Evolutionary conservation across 2,329 filamentous ascomycete genomes (phyloP).

Genomic region (Ampelomyces quisqualis): DNA sequence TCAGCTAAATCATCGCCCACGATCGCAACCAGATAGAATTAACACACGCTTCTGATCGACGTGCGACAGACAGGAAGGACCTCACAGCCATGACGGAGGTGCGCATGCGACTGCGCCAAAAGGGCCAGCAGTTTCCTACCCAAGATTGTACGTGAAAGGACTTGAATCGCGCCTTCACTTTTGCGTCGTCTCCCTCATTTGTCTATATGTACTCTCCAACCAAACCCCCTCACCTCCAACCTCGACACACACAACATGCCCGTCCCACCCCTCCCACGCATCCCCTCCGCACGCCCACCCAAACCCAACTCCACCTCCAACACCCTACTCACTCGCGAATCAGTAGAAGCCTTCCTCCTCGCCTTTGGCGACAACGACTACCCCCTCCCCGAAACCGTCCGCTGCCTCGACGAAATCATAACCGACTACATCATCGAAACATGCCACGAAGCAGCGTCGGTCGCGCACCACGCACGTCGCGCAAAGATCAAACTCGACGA

Average conservation of each 20-base stretch:
- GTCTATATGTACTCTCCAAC: not conserved
- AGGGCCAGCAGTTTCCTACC: slow-evolving; percentile 50
- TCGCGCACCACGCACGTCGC: slow-evolving; percentile 80
- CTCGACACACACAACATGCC: slow-evolving; percentile 1
- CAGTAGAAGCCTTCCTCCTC: slow-evolving; percentile 73
- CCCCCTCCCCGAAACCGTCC: slow-evolving; percentile 79
- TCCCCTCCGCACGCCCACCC: slow-evolving; percentile 4
- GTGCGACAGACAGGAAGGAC: not conserved
- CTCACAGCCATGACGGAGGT: slow-evolving; percentile 49
- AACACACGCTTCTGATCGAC: not conserved
- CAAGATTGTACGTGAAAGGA: slow-evolving; percentile 41
- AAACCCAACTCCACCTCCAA: not conserved
- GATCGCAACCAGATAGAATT: not conserved
- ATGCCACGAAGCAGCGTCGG: slow-evolving; percentile 83
- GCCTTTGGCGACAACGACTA: slow-evolving; percentile 76
- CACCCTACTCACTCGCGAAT: slow-evolving; percentile 12
- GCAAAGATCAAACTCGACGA: slow-evolving; percentile 99
- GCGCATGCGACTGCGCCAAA: slow-evolving; percentile 50
- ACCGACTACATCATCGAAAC: slow-evolving; percentile 92
- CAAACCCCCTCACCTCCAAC: not conserved
- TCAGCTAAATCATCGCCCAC: no score
- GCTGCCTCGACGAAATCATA: slow-evolving; percentile 89
- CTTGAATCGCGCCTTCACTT: slow-evolving; percentile 2
- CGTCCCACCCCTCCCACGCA: slow-evolving; percentile 9
- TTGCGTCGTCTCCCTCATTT: not conserved